A percentile compares a stretch with the other conserved stretches of the same genome.
Conservation (phyloP, 352 stramenopile species). For the Pythium brassicae region DNA sequence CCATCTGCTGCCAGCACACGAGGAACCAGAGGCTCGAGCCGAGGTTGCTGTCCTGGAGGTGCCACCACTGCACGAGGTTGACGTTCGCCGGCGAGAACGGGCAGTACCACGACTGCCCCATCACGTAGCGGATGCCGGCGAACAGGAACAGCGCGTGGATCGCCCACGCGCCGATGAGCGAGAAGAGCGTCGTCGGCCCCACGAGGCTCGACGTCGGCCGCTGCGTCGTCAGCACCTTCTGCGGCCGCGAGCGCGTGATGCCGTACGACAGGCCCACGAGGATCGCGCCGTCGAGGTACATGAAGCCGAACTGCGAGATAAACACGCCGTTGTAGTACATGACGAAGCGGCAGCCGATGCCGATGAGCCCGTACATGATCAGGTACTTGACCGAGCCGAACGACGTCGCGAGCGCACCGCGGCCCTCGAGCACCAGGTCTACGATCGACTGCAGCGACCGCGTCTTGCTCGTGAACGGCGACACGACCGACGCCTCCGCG, state of each 20-base stretch:
- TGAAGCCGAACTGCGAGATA: slow-evolving; percentile 85
- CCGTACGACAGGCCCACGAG: slow-evolving; percentile 75
- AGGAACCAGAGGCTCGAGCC: slow-evolving; percentile 57
- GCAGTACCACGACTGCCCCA: slow-evolving; percentile 58
- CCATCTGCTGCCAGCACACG: slow-evolving; percentile 69
- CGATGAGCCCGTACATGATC: slow-evolving; percentile 87
- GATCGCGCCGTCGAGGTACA: slow-evolving; percentile 78
- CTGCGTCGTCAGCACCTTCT: slow-evolving; percentile 50
- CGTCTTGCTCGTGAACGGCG: slow-evolving; percentile 87
- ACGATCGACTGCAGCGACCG: slow-evolving; percentile 71
- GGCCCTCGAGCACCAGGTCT: slow-evolving; percentile 77
- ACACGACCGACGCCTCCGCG: slow-evolving; percentile 83
- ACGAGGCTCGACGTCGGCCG: slow-evolving; percentile 82
- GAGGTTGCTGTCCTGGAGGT: slow-evolving; percentile 65
- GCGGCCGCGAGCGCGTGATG: slow-evolving; percentile 64
- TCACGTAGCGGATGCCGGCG: slow-evolving; percentile 52
- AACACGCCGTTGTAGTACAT: slow-evolving; percentile 87
- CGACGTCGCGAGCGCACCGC: slow-evolving; percentile 75
- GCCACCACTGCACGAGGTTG: slow-evolving; percentile 71
- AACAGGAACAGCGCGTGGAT: slow-evolving; percentile 83
- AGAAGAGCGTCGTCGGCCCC: slow-evolving; percentile 65
- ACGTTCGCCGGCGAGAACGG: slow-evolving; percentile 62
- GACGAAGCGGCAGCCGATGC: slow-evolving; percentile 75
- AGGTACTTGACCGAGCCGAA: slow-evolving; percentile 85
- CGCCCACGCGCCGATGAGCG: slow-evolving; percentile 39